Conservation (phyloP, 495 filamentous ascomycete genomes). For the Neurospora tetrasperma region DNA sequence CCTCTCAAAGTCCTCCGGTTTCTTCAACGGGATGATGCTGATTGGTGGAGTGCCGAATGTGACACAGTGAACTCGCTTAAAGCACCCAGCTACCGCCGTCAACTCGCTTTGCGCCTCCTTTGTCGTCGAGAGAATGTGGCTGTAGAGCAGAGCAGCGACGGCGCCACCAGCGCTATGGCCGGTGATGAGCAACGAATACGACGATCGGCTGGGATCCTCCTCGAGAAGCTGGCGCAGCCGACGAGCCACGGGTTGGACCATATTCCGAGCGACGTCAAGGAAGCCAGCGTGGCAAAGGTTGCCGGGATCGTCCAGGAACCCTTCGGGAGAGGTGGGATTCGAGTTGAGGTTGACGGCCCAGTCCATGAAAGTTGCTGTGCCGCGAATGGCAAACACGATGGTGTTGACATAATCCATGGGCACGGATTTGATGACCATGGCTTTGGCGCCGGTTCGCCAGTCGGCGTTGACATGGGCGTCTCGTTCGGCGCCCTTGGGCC, state of each 20-base stretch:
- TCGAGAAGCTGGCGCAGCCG: constrained; percentile 56
- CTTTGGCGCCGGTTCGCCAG: constrained; percentile 63
- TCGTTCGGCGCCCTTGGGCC: constrained; percentile 45
- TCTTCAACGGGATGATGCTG: constrained; percentile 54
- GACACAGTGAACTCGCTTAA: constrained; percentile 69
- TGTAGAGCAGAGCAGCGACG: constrained; percentile 65
- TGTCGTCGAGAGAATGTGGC: constrained; percentile 59
- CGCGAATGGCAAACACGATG: constrained; percentile 71
- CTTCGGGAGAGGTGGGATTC: constrained; percentile 47
- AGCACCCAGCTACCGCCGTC: constrained; percentile 52
- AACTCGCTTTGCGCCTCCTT: constrained; percentile 50
- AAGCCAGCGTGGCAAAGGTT: constrained; percentile 76
- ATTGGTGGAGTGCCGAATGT: constrained; percentile 76
- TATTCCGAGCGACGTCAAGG: constrained; percentile 60
- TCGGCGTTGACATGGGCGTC: constrained; percentile 58
- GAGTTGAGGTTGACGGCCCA: constrained; percentile 72
- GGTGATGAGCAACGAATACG: constrained; percentile 66
- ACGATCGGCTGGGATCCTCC: constrained; percentile 55
- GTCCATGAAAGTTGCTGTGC: constrained; percentile 68
- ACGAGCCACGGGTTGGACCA: constrained; percentile 60
- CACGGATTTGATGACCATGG: constrained; percentile 71
- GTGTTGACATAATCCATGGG: constrained; percentile 65
- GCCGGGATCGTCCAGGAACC: constrained; percentile 63
- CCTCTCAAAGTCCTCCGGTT: constrained; percentile 30
- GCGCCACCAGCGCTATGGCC: constrained; percentile 80